These are phyloP conservation scores for Populus deltoides DNA, from an alignment of 345 rosid species.

Conservation along the genomic window DNA sequence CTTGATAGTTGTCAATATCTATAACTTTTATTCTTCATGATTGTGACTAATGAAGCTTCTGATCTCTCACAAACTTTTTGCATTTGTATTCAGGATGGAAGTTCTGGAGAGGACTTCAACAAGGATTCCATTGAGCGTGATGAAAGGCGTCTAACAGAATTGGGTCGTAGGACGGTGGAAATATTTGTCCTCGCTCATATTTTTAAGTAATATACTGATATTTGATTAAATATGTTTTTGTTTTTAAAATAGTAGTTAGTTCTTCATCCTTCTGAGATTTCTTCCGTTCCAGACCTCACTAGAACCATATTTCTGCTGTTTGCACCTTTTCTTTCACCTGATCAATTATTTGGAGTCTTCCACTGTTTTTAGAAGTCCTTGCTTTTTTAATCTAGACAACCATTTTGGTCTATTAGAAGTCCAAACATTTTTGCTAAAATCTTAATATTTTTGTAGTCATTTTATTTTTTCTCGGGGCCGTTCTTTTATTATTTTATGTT, in stretches of 20 bases:
- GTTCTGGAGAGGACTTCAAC: constrained; percentile 71
- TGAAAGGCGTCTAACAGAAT: constrained; percentile 87
- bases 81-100: constrained; percentile 57
- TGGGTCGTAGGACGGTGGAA: constrained; percentile 90
- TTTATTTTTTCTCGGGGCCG: background rate
- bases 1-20: background rate
- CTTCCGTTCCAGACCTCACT: background rate
- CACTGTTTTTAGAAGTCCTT: background rate
- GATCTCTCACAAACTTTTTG: constrained; percentile 9
- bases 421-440: background rate
- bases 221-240: background rate
- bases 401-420: background rate
- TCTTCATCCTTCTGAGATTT: background rate
- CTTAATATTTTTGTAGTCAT: background rate
- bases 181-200: constrained; percentile 86
- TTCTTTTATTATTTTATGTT: background rate
- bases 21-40: background rate
- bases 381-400: background rate
- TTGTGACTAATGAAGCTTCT: background rate
- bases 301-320: background rate
- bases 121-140: constrained; percentile 75
- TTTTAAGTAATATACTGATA: constrained; percentile 55
- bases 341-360: background rate
- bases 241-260: background rate
- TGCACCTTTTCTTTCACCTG: background rate